Evolutionary conservation across 1,284 basidiomycete genomes (phyloP), one percentile per base, ranked within the genome.

Genomic region (Mycena citricolor): DNA sequence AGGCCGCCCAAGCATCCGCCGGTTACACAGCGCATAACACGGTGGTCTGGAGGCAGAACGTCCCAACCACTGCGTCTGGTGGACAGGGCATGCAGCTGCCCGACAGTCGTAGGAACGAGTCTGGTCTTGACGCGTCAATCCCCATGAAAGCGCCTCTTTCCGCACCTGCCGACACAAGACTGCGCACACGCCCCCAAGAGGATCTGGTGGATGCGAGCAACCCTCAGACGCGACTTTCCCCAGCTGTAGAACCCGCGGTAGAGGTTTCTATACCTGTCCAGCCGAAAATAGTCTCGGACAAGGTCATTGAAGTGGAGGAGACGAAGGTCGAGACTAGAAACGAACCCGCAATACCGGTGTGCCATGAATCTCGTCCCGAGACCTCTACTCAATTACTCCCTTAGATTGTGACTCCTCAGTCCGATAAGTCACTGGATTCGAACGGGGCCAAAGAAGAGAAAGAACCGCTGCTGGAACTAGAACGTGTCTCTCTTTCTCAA

Each of bases 1-100:
- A 78, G 55, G 73, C 70, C 10, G 57, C 70, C 1, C 81, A 84
- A 52, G n/a, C n/a, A n/a, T n/a, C n/a, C n/a, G n/a, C 41, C 70
- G 12, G 52, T 58, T 21, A 59, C 66, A n/a, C 53, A 51, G 7
- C 42, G 59, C 3, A 42, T 57, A 10, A 47, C 51, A 22, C 50
- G 47, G 24, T 44, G 21, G 14, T 32, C 13, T 37, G 40, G 47
- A 52, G 35, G 47, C 42, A 34, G 46, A 14, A 42, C 39, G 0
- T 38, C 34, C 5, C 32, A 44, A 44, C 34, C 10, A 14, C 10
- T n/a, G 20, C 20, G 21, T n/a, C 32, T 19, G 26, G 20, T 23
- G 39, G 32, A 20, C 10, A 30, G 38, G 21, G 29, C 32, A 23
- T 40, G 29, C 31, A 32, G 42, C 12, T 8, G 11, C 32, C 10